Conservation (phyloP, 352 stramenopile species). For the Globisporangium recalcitrans region DNA sequence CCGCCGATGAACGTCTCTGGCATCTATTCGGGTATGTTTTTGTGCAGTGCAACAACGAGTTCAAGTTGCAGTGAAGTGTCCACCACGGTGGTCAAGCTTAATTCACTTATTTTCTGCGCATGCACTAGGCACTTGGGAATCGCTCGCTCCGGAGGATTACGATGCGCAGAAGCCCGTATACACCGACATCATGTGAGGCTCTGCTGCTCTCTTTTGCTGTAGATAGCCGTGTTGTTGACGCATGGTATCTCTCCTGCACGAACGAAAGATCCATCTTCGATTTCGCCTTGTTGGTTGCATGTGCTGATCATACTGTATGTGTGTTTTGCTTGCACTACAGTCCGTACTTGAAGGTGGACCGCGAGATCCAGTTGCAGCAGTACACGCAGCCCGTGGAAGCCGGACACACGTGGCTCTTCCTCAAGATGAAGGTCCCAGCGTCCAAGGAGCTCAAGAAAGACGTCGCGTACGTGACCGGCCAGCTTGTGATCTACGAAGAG, state of each 20-base stretch:
- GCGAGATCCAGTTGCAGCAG: constrained; percentile 71
- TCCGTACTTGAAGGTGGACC: constrained; percentile 69
- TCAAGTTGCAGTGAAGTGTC: not conserved
- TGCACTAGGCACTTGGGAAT: constrained; percentile 46
- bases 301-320: constrained; percentile 7
- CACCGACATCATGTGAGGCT: constrained; percentile 55
- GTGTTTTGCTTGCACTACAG: constrained; percentile 15
- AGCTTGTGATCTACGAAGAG: constrained; percentile 83
- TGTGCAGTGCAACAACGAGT: too few relatives aligned
- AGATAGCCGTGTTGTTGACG: not conserved
- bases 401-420: constrained; percentile 71
- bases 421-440: constrained; percentile 75
- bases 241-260: not conserved
- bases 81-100: not conserved
- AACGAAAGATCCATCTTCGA: not conserved
- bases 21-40: constrained; percentile 65
- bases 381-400: constrained; percentile 68
- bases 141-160: constrained; percentile 51
- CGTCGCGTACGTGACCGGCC: constrained; percentile 71
- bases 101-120: constrained; percentile 4
- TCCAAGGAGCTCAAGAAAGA: constrained; percentile 63
- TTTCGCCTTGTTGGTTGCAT: not conserved
- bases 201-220: not conserved
- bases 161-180: constrained; percentile 50
- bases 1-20: constrained; percentile 65